phyloP scores from a whole-genome alignment of 495 filamentous ascomycete species.

The Penicillium roqueforti region DNA sequence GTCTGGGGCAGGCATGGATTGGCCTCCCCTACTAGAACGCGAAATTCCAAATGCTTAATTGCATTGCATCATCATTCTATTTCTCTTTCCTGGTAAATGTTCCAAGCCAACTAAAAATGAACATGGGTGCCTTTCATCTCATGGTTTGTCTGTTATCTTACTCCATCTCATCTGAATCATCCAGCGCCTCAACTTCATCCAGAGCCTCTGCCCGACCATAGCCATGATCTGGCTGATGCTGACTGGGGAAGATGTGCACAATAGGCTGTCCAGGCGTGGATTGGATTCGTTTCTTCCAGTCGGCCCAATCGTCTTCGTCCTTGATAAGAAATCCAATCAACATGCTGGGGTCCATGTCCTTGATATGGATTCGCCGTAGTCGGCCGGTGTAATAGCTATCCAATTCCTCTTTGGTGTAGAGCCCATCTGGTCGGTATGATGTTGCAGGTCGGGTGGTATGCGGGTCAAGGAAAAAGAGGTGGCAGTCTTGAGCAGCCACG shows the following conservation, averaged over 20 bases:
- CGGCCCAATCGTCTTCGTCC: constrained; percentile 75
- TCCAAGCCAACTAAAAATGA: neutral
- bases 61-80: constrained; percentile 39
- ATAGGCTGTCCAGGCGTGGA: constrained; percentile 75
- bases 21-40: constrained; percentile 39
- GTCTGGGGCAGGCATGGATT: constrained; percentile 37
- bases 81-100: constrained; percentile 11
- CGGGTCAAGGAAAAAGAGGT: constrained; percentile 94
- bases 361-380: constrained; percentile 73
- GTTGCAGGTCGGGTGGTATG: constrained; percentile 72
- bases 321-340: constrained; percentile 91
- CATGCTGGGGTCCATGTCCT: constrained; percentile 99
- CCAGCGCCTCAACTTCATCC: constrained; percentile 84
- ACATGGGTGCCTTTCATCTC: neutral
- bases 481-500: constrained; percentile 82
- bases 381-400: constrained; percentile 84
- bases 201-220: constrained; percentile 66
- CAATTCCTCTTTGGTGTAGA: constrained; percentile 67
- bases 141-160: constrained; percentile 6
- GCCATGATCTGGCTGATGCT: constrained; percentile 56
- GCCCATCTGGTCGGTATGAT: constrained; percentile 47
- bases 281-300: constrained; percentile 68
- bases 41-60: constrained; percentile 51
- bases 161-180: constrained; percentile 58
- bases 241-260: constrained; percentile 63